Conservation (phyloP, 2,329 filamentous ascomycete genomes). For the Pseudogymnoascus sp. region DNA sequence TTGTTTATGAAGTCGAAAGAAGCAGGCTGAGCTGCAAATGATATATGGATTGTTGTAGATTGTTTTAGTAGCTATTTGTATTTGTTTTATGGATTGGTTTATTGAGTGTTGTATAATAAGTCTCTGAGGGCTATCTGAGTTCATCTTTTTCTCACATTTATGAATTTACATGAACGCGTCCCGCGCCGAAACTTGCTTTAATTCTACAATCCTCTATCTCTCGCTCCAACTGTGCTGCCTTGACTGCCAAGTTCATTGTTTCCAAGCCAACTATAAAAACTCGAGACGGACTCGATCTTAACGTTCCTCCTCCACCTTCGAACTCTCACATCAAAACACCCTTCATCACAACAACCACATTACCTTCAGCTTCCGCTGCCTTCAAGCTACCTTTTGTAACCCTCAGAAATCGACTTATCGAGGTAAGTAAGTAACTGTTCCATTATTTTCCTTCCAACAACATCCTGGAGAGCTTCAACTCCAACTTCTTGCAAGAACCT, state of each 20-base stretch:
- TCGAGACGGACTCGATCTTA: neutral
- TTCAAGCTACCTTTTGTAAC: neutral
- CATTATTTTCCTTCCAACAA: neutral
- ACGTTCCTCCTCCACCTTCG: neutral
- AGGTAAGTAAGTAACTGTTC: neutral
- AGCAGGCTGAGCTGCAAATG: neutral
- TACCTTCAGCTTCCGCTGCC: neutral
- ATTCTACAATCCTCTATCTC: neutral
- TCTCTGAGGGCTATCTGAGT: neutral
- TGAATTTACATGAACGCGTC: neutral
- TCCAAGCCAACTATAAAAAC: neutral
- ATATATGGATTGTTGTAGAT: neutral
- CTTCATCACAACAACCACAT: neutral
- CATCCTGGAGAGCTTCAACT: neutral
- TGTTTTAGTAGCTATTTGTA: neutral
- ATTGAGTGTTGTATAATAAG: neutral
- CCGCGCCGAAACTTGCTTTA: neutral
- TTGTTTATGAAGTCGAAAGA: neutral
- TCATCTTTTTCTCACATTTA: constrained; percentile 3
- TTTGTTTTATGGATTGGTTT: neutral
- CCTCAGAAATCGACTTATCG: neutral
- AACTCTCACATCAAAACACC: neutral
- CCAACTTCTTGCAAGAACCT: neutral
- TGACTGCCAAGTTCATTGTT: neutral
- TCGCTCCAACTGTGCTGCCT: neutral